Conservation (phyloP, 2,329 filamentous ascomycete genomes). For the Phialophora tarda region DNA sequence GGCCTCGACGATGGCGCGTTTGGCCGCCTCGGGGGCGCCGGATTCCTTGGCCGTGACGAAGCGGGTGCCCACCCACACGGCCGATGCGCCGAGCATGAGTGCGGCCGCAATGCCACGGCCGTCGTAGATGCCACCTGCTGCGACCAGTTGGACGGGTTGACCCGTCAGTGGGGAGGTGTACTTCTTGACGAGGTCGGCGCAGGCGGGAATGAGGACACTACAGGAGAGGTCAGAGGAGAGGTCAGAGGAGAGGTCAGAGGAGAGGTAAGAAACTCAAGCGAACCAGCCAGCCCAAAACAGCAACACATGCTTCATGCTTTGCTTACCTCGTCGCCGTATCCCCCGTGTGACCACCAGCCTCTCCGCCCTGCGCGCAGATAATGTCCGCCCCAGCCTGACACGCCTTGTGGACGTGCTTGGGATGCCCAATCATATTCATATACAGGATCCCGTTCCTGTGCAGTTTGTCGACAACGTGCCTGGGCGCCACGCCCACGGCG, state of each 20-base stretch:
- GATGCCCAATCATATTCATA: conserved; percentile 91
- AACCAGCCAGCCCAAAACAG: not conserved
- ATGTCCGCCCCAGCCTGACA: conserved; percentile 79
- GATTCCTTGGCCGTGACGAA: conserved; percentile 80
- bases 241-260: not conserved
- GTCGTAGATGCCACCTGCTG: conserved; percentile 78
- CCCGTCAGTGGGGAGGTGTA: conserved; percentile 71
- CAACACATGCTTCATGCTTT: not conserved
- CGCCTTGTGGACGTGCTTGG: conserved; percentile 80
- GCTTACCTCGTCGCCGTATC: conserved; percentile 67
- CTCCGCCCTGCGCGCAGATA: conserved; percentile 50
- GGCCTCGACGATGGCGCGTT: conserved; percentile 65
- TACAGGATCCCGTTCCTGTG: conserved; percentile 74
- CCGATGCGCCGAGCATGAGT: conserved; percentile 78
- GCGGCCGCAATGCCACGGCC: conserved; percentile 74
- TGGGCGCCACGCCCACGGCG: conserved; percentile 79
- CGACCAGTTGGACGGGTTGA: conserved; percentile 71
- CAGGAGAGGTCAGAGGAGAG: not conserved
- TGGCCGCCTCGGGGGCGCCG: conserved; percentile 46
- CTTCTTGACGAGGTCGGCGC: conserved; percentile 73
- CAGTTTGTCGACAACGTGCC: conserved; percentile 68
- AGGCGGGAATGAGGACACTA: conserved; percentile 73
- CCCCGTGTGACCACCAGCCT: conserved; percentile 75
- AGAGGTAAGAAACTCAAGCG: not conserved
- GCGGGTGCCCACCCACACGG: conserved; percentile 84